These are phyloP conservation scores for Aspergillus brasiliensis DNA, from an alignment of 2,329 filamentous ascomycete genomes.

Conservation along the genomic window DNA sequence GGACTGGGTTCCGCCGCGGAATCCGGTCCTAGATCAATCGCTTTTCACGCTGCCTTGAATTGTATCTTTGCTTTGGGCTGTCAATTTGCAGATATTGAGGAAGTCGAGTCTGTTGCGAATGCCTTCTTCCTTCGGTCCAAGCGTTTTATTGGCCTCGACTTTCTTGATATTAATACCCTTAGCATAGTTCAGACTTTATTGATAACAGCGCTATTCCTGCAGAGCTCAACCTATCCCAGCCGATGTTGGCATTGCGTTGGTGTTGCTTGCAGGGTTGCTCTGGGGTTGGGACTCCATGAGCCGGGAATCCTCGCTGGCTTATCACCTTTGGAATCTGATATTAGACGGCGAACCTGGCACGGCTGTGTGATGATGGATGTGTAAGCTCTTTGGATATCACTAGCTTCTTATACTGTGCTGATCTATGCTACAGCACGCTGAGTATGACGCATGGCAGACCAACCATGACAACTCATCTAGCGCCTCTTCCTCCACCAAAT, in stretches of 20 bases:
- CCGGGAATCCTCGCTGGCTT: slow-evolving; percentile 16
- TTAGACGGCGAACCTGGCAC: slow-evolving; percentile 40
- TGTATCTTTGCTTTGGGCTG: slow-evolving; percentile 46
- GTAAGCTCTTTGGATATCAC: slow-evolving; percentile 22
- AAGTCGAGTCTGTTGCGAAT: slow-evolving; percentile 31
- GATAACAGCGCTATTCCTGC: slow-evolving; percentile 42
- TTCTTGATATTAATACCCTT: slow-evolving; percentile 41
- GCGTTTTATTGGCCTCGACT: slow-evolving; percentile 36
- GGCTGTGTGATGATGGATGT: slow-evolving; percentile 43
- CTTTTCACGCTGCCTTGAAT: slow-evolving; percentile 48
- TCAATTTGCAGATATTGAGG: slow-evolving; percentile 35
- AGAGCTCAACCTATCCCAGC: slow-evolving; percentile 43
- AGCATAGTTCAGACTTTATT: slow-evolving; percentile 46
- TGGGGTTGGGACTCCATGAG: slow-evolving; percentile 46
- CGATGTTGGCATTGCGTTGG: slow-evolving; percentile 49
- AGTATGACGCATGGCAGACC: slow-evolving; percentile 44
- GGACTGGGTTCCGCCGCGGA: slow-evolving; percentile 38
- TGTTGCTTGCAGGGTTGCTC: slow-evolving; percentile 44
- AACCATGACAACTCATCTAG: slow-evolving; percentile 35
- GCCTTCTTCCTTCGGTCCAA: slow-evolving; percentile 39
- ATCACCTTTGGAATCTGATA: slow-evolving; percentile 35
- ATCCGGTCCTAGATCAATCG: slow-evolving; percentile 28
- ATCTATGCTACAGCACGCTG: slow-evolving; percentile 9
- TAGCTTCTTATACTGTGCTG: too few relatives aligned
- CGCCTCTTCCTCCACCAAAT: slow-evolving; percentile 25